Evolutionary conservation across 2,329 filamentous ascomycete genomes (phyloP).

Genomic region (Aspergillus sp.): DNA sequence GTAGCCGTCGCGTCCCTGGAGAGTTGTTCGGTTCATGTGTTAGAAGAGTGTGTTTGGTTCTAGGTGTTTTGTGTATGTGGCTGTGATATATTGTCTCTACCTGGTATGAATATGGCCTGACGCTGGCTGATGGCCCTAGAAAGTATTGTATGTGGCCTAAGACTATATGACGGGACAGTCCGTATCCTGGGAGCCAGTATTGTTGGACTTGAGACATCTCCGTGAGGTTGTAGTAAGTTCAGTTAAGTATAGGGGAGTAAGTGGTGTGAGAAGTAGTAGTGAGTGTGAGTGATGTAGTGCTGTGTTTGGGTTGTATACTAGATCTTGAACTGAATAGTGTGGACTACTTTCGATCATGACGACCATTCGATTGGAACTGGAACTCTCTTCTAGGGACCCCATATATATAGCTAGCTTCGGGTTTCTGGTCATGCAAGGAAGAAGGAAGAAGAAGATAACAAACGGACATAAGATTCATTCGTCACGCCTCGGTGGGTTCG

Average conservation of each 20-base stretch:
- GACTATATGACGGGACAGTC: conserved; percentile 52
- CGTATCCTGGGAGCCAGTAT: conserved; percentile 53
- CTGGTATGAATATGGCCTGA: conserved; percentile 52
- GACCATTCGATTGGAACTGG: neutral
- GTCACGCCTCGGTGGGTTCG: neutral
- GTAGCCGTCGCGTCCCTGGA: conserved; percentile 52
- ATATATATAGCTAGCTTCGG: conserved; percentile 10
- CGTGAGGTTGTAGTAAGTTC: neutral
- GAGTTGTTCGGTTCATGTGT: neutral
- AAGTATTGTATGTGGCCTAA: conserved; percentile 53
- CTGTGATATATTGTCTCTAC: conserved; percentile 29
- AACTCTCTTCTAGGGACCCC: conserved; percentile 1
- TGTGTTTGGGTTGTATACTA: neutral
- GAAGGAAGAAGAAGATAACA: conserved; percentile 15
- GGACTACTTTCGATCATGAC: conserved; percentile 1
- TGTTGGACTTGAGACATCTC: conserved; percentile 44
- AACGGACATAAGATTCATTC: conserved; percentile 1
- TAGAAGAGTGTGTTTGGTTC: neutral
- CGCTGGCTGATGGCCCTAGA: conserved; percentile 50
- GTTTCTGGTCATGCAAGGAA: conserved; percentile 7
- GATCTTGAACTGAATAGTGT: neutral
- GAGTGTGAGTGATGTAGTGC: neutral
- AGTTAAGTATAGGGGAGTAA: too few relatives aligned
- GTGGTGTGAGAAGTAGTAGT: neutral
- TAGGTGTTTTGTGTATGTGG: too few relatives aligned